Evolutionary conservation across 2,329 filamentous ascomycete genomes (phyloP), one percentile per base, ranked within the genome.

Genomic region (Xylariomycetidae sp.): DNA sequence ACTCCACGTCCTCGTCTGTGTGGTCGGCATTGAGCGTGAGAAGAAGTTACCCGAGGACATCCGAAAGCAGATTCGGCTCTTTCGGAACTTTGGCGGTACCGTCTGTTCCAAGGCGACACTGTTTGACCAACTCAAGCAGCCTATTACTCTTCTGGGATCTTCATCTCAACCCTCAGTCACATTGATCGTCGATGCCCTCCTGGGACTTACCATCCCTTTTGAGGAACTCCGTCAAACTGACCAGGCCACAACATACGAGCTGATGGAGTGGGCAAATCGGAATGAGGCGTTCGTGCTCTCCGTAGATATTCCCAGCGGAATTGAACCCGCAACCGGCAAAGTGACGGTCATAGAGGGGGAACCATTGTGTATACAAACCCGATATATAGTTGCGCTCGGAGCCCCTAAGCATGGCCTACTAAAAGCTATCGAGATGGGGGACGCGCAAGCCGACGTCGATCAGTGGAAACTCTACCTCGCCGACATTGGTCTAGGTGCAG

Each of bases 221-320:
- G 88, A 96, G 46, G 88, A 94, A 48, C 70, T 97, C 17, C 77
- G 87, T 22, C 84, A 82, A 3, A 82, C 84, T 12, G 85, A 94
- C 45, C 87, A 94, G 56, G 80, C 82, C 4, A 84, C 83, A 0
- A 86, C 88, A 0, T 89, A 94, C 52, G 85, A 94, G 53, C 77
- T 96, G 53, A 92, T 96, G 51, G 84, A 88, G 42, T 97, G 89
- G 88, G 84, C 88, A 3, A 97, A 96, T 55, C 82, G 88, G 44
- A 86, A 82, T 54, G 85, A 88, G 44, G 81, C 88, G 1, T 80
- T 82, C 37, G 82, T 92, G 3, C 66, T 98, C 14, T 85, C 88
- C 0, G 77, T 98, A n/a, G 90, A 95, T 55, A 79, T 94, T 5
- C 92, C 92, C 1, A 90, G 86, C 0, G 92, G 92, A 5, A 79